Evolutionary conservation across 768 basidiomycete genomes (phyloP).

Genomic region (Pleurotus djamor): DNA sequence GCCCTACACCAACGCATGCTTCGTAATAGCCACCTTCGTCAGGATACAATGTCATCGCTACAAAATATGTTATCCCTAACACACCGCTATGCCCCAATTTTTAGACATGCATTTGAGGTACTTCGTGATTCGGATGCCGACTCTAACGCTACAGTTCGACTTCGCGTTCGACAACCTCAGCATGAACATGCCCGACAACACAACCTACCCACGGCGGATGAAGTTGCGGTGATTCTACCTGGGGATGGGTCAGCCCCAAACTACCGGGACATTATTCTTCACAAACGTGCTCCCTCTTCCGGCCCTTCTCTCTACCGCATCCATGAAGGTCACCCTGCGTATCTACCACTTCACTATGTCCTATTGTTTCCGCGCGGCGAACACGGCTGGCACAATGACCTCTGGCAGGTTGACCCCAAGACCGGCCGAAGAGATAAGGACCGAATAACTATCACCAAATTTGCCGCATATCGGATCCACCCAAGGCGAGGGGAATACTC

Average conservation of each 20-base stretch:
- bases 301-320: slow-evolving; percentile 18
- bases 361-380: slow-evolving; percentile 26
- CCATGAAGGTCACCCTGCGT: slow-evolving; percentile 28
- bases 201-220: slow-evolving; percentile 34
- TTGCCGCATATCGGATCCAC: not conserved
- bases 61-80: slow-evolving; percentile 17
- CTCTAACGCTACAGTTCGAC: not conserved
- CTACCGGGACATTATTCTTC: slow-evolving; percentile 27
- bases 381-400: slow-evolving; percentile 30
- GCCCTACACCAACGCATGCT: slow-evolving; percentile 18
- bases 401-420: not conserved
- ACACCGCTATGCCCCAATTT: slow-evolving; percentile 26
- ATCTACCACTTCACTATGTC: slow-evolving; percentile 25
- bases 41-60: slow-evolving; percentile 16
- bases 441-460: not conserved
- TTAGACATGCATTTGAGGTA: slow-evolving; percentile 28
- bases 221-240: slow-evolving; percentile 36
- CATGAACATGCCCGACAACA: slow-evolving; percentile 27
- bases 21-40: slow-evolving; percentile 12
- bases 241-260: slow-evolving; percentile 17
- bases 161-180: not conserved
- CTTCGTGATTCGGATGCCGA: slow-evolving; percentile 13
- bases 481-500: not conserved
- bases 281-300: not conserved
- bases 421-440: not conserved